Conservation (phyloP, 2,329 filamentous ascomycete genomes). For the Elsinoe necatrix region DNA sequence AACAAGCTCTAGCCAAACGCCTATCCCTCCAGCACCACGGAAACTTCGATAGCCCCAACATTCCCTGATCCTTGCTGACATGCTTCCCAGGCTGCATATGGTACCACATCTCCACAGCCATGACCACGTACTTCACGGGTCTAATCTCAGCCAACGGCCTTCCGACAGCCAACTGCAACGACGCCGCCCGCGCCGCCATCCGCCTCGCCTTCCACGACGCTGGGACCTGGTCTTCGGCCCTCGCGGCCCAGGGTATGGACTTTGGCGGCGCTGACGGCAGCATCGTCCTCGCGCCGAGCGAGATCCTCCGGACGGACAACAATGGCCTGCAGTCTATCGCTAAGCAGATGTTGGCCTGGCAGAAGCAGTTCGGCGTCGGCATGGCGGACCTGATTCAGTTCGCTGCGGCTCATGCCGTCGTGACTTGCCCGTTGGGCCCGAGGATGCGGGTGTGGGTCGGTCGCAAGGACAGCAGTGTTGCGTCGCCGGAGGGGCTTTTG, state of each 20-base stretch:
- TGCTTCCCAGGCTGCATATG: slow-evolving; percentile 33
- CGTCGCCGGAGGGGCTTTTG: slow-evolving; percentile 29
- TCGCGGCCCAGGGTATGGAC: slow-evolving; percentile 25
- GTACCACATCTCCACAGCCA: slow-evolving; percentile 33
- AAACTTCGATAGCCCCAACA: not conserved
- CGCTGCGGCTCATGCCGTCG: slow-evolving; percentile 31
- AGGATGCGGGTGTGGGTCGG: slow-evolving; percentile 32
- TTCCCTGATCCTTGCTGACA: not conserved
- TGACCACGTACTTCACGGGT: slow-evolving; percentile 31
- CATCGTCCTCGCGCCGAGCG: slow-evolving; percentile 35
- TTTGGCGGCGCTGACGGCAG: slow-evolving; percentile 42
- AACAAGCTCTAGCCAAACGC: not conserved
- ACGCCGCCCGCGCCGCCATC: slow-evolving; percentile 37
- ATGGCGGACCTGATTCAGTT: slow-evolving; percentile 35
- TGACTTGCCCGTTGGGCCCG: slow-evolving; percentile 34
- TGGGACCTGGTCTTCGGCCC: slow-evolving; percentile 34
- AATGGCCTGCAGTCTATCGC: slow-evolving; percentile 18
- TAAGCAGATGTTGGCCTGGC: slow-evolving; percentile 18
- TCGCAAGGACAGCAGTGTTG: slow-evolving; percentile 30
- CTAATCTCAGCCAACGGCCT: slow-evolving; percentile 9
- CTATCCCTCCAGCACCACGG: not conserved
- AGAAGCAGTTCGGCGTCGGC: slow-evolving; percentile 27
- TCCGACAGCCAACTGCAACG: slow-evolving; percentile 32
- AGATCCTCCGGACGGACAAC: slow-evolving; percentile 34
- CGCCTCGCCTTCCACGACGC: slow-evolving; percentile 44